phyloP scores from a whole-genome alignment of 371 early-diverging fungal species.

The Nematocida minor region DNA sequence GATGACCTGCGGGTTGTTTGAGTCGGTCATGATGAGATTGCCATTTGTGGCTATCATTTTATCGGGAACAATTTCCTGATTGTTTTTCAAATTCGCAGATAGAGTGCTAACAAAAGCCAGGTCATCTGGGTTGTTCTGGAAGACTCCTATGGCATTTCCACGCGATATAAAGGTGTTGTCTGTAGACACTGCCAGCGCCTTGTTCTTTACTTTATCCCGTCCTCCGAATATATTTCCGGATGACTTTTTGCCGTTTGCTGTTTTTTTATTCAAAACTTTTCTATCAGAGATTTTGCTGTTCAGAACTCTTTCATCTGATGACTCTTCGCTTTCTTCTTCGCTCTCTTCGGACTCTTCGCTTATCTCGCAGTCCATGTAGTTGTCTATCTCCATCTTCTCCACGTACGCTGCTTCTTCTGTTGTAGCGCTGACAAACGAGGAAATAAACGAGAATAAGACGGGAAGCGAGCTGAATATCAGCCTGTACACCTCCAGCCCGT shows the following conservation, averaged over 20 bases:
- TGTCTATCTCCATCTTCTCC: slow-evolving; percentile 55
- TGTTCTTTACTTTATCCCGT: slow-evolving; percentile 53
- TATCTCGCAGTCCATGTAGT: slow-evolving; percentile 52
- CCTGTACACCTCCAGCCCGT: slow-evolving; percentile 46
- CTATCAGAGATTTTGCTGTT: background rate
- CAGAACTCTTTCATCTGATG: background rate
- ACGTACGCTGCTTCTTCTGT: slow-evolving; percentile 42
- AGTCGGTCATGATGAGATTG: slow-evolving; percentile 56
- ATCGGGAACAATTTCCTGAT: slow-evolving; percentile 35
- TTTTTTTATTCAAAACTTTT: slow-evolving; percentile 34
- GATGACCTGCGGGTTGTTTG: slow-evolving; percentile 68
- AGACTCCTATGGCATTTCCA: slow-evolving; percentile 64
- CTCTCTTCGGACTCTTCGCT: background rate
- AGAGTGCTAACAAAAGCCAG: slow-evolving; percentile 62
- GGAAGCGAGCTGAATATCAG: slow-evolving; percentile 56
- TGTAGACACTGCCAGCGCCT: slow-evolving; percentile 56
- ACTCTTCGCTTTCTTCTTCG: slow-evolving; percentile 7
- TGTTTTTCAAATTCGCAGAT: slow-evolving; percentile 45
- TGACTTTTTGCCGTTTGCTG: slow-evolving; percentile 42
- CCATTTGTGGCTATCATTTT: slow-evolving; percentile 60
- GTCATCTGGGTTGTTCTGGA: slow-evolving; percentile 54
- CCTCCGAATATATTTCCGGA: slow-evolving; percentile 42
- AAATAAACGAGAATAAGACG: slow-evolving; percentile 61
- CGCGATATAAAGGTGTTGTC: slow-evolving; percentile 63
- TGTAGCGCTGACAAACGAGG: slow-evolving; percentile 51